phyloP scores from a whole-genome alignment of 208 protist species.

The Leishmania braziliensis region DNA sequence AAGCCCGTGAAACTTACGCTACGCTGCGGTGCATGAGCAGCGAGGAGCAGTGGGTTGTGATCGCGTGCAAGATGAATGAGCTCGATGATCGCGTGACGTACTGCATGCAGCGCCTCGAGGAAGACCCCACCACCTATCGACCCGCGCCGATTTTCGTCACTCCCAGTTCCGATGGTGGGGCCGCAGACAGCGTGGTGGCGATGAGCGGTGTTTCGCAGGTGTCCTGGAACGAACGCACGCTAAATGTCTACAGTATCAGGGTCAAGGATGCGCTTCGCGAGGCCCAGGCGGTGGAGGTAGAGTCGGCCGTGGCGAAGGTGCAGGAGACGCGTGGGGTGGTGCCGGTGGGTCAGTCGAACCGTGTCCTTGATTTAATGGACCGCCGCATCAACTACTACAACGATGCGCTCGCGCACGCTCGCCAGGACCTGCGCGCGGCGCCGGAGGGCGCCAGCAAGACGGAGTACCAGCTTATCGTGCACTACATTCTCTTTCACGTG shows the following conservation, averaged over 20 bases:
- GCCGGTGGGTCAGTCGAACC: conserved; percentile 68
- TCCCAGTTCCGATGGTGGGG: neutral
- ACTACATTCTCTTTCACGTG: conserved; percentile 84
- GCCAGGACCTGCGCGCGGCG: conserved; percentile 65
- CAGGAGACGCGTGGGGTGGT: conserved; percentile 43
- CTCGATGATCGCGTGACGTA: conserved; percentile 82
- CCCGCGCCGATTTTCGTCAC: conserved; percentile 22
- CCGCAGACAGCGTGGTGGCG: conserved; percentile 15
- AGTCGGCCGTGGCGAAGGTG: conserved; percentile 49
- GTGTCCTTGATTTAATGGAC: conserved; percentile 81
- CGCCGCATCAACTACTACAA: conserved; percentile 81
- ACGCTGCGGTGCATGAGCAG: conserved; percentile 32
- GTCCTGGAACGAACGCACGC: conserved; percentile 72
- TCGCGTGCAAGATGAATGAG: conserved; percentile 73
- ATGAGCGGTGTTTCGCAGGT: conserved; percentile 39
- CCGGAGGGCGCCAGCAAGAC: conserved; percentile 50
- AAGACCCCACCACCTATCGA: conserved; percentile 57
- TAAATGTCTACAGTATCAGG: conserved; percentile 69
- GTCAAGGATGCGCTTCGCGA: conserved; percentile 86
- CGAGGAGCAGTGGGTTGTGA: conserved; percentile 42
- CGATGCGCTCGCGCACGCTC: conserved; percentile 78
- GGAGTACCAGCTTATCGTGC: conserved; percentile 76
- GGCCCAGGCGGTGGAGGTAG: conserved; percentile 56
- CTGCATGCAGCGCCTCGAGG: conserved; percentile 82
- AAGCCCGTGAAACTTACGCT: conserved; percentile 56